Conservation (phyloP, 106 monocot genomes). For the Phalaenopsis equestris region DNA sequence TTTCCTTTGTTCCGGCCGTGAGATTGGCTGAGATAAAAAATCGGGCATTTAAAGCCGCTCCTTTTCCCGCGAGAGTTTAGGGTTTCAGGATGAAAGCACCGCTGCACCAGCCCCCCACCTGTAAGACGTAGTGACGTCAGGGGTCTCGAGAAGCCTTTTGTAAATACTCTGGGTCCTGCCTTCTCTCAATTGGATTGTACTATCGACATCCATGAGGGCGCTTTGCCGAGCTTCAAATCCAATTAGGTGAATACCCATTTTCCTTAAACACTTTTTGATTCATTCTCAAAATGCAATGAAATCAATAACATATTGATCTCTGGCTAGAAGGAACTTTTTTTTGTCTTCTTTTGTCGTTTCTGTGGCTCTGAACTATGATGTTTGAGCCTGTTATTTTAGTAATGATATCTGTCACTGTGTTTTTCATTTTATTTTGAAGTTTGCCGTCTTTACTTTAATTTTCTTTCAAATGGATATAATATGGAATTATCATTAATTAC, state of each 20-base stretch:
- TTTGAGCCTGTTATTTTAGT: background rate
- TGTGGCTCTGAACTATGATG: background rate
- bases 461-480: too few species aligned
- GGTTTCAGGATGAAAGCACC: too few species aligned
- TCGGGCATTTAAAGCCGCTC: too few species aligned
- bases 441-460: background rate
- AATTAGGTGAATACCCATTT: background rate
- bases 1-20: too few species aligned
- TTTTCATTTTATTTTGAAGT: background rate
- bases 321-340: background rate
- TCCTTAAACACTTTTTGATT: background rate
- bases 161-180: background rate
- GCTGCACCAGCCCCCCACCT: too few species aligned
- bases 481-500: too few species aligned
- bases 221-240: background rate
- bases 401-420: background rate
- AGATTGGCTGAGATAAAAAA: too few species aligned
- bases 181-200: background rate
- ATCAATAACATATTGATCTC: background rate
- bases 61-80: too few species aligned
- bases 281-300: background rate
- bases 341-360: background rate
- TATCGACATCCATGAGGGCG: background rate
- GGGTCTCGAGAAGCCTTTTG: background rate
- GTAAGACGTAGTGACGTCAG: too few species aligned